Percentiles rank a stretch among this genome's conserved stretches.
phyloP scores from a whole-genome alignment of 2,329 filamentous ascomycete species.

The Kalmusia sp. region DNA sequence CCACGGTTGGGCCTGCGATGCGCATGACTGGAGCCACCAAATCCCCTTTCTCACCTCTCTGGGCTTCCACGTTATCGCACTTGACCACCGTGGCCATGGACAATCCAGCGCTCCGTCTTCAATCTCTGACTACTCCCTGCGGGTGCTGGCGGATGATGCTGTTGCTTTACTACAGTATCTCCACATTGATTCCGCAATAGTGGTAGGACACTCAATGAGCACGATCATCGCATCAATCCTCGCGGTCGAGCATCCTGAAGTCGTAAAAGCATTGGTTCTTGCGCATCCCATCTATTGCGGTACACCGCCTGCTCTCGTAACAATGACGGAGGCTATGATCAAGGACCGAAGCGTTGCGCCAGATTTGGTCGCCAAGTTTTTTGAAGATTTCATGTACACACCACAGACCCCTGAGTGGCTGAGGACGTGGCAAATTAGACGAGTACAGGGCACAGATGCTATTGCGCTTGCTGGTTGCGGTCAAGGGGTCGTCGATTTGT shows the following conservation, averaged over 20 bases:
- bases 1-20: conserved; percentile 60
- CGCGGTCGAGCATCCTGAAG: conserved; percentile 16
- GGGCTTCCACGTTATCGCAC: conserved; percentile 19
- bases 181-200: conserved; percentile 1
- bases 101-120: conserved; percentile 16
- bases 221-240: conserved; percentile 17
- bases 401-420: conserved; percentile 16
- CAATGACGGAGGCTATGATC: conserved; percentile 11
- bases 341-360: not conserved
- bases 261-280: conserved; percentile 20
- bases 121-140: conserved; percentile 12
- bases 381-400: conserved; percentile 17
- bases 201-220: conserved; percentile 23
- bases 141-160: conserved; percentile 16
- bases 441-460: conserved; percentile 13
- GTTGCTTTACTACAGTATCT: conserved; percentile 19
- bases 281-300: conserved; percentile 25
- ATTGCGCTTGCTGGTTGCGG: conserved; percentile 14
- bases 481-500: conserved; percentile 13
- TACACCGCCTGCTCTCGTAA: conserved; percentile 10
- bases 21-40: conserved; percentile 27
- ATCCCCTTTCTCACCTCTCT: conserved; percentile 22
- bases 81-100: conserved; percentile 30
- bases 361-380: conserved; percentile 7
- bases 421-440: conserved; percentile 17